Conservation (phyloP, 257 asterid genomes). For the Solanum verrucosum region DNA sequence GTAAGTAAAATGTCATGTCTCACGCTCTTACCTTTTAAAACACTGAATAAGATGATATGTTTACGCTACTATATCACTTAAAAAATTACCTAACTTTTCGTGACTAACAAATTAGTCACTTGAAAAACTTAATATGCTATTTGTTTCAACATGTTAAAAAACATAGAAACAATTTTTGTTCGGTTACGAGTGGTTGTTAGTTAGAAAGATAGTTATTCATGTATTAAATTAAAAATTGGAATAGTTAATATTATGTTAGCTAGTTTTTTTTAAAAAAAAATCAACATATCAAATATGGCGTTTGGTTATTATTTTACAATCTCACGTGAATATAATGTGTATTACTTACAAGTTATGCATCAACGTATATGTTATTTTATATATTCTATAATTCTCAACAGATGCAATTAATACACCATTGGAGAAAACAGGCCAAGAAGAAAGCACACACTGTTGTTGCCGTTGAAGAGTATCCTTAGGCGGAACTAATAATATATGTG, state of each 20-base stretch:
- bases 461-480: background rate
- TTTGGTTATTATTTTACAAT: background rate
- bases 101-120: background rate
- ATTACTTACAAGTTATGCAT: no score
- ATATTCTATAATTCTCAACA: no score
- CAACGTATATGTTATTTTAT: no score
- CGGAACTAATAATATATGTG: no score
- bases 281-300: no score
- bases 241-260: background rate
- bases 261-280: no score
- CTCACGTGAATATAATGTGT: background rate
- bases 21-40: no score
- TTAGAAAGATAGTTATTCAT: background rate
- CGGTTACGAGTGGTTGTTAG: background rate
- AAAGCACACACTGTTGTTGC: background rate
- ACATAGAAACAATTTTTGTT: background rate
- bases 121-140: background rate
- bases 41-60: background rate
- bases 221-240: no score
- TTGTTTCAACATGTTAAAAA: background rate
- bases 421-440: background rate
- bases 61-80: background rate
- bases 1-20: no score
- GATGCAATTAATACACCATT: no score
- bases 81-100: background rate